Evolutionary conservation across 208 protist genomes (phyloP).

Genomic region (Trypanosoma rangeli): DNA sequence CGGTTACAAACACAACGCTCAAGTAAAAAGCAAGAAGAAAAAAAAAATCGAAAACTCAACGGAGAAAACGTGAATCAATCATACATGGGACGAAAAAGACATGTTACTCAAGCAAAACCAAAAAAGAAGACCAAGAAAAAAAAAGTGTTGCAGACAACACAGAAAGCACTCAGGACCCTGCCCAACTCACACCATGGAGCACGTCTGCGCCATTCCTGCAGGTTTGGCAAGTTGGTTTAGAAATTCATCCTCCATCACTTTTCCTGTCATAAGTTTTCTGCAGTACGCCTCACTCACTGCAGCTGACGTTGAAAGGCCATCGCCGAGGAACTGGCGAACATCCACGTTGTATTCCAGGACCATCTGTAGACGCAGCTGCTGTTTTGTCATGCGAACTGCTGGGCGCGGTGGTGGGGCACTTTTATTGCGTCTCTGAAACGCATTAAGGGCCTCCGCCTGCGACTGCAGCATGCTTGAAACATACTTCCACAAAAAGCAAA

Average conservation of each 20-base stretch:
- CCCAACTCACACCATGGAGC: constrained; percentile 20
- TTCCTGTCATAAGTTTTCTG: constrained; percentile 15
- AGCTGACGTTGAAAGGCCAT: constrained; percentile 18
- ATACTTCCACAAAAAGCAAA: constrained; percentile 33
- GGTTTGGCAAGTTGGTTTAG: constrained; percentile 33
- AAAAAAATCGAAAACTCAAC: neutral
- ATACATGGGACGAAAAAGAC: neutral
- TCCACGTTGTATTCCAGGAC: constrained; percentile 32
- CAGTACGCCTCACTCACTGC: constrained; percentile 16
- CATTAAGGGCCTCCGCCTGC: constrained; percentile 19
- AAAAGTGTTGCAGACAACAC: neutral
- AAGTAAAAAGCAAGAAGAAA: neutral
- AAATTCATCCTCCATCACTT: constrained; percentile 33
- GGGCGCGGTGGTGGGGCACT: neutral
- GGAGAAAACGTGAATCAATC: neutral
- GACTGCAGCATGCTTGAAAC: constrained; percentile 19
- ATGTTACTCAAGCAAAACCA: neutral
- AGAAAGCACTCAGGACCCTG: neutral
- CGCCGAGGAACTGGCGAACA: constrained; percentile 27
- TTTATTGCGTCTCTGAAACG: neutral
- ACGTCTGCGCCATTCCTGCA: constrained; percentile 31
- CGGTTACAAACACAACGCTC: neutral
- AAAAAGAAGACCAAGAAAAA: neutral
- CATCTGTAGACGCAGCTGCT: constrained; percentile 34
- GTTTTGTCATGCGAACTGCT: constrained; percentile 31